Evolutionary conservation across 2,329 filamentous ascomycete genomes (phyloP).

Genomic region (Xylariales sp.): DNA sequence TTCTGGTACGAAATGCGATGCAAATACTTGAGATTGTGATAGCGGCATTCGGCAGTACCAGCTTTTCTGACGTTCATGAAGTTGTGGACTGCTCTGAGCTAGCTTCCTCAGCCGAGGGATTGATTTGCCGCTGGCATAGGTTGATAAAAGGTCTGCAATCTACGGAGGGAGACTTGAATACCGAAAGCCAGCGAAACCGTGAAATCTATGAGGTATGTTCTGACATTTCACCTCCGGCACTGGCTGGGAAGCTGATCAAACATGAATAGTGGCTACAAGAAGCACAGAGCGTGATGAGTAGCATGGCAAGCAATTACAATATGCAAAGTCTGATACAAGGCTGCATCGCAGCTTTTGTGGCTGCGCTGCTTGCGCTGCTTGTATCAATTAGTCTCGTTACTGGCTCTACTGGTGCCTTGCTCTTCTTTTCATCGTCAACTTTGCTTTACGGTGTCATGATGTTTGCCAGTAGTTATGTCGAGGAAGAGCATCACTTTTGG

Average conservation of each 20-base stretch:
- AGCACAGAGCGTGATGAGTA: constrained; percentile 78
- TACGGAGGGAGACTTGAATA: background rate
- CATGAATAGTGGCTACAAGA: constrained; percentile 63
- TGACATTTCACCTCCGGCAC: too few species aligned
- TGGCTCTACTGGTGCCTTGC: constrained; percentile 21
- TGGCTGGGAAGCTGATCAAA: too few species aligned
- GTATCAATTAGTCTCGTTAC: constrained; percentile 22
- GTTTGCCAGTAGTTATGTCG: constrained; percentile 97
- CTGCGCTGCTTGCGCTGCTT: constrained; percentile 37
- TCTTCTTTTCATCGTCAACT: constrained; percentile 47
- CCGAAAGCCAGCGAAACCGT: background rate
- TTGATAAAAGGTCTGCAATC: constrained; percentile 14
- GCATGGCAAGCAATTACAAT: constrained; percentile 90
- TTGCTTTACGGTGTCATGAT: constrained; percentile 78
- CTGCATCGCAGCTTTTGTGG: constrained; percentile 28
- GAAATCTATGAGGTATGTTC: too few species aligned
- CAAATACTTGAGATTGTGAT: constrained; percentile 77
- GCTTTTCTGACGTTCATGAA: constrained; percentile 29
- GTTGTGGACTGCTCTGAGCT: constrained; percentile 27
- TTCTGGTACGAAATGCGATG: constrained; percentile 72
- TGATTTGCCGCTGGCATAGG: constrained; percentile 67
- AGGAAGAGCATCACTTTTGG: constrained; percentile 99
- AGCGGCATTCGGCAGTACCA: constrained; percentile 59
- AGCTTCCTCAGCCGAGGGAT: constrained; percentile 43
- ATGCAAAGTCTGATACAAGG: constrained; percentile 55